These are phyloP conservation scores for Taphrina flavorubra DNA, from an alignment of 1,139 yeast genomes.

Conservation along the genomic window DNA sequence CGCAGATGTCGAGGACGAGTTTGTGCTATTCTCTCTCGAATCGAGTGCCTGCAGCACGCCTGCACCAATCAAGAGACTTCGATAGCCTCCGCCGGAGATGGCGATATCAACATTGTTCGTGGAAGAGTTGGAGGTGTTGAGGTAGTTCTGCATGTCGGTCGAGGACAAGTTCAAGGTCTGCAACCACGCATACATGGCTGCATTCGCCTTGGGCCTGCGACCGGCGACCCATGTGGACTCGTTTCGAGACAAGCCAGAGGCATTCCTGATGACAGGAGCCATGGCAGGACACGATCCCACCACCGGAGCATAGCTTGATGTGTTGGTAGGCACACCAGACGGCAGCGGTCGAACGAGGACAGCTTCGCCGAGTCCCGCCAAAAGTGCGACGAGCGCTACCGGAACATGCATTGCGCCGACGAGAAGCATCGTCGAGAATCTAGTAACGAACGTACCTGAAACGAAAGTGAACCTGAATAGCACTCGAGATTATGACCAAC, in stretches of 20 bases:
- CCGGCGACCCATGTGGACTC: slow-evolving; percentile 25
- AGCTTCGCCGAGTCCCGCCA: neutral
- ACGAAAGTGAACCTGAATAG: neutral
- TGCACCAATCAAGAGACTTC: slow-evolving; percentile 82
- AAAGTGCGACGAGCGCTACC: neutral
- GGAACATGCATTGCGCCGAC: neutral
- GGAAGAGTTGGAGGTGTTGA: slow-evolving; percentile 10
- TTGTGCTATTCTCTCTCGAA: slow-evolving; percentile 60
- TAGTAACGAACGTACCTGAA: neutral
- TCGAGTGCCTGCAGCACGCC: slow-evolving; percentile 79
- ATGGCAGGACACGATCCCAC: slow-evolving; percentile 24
- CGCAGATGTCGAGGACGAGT: slow-evolving; percentile 61
- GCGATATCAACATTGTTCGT: slow-evolving; percentile 61
- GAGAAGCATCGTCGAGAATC: neutral
- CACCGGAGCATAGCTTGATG: slow-evolving; percentile 28
- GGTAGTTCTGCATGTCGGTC: slow-evolving; percentile 9
- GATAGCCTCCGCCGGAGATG: slow-evolving; percentile 82
- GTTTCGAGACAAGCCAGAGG: slow-evolving; percentile 9
- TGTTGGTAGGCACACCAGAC: slow-evolving; percentile 4
- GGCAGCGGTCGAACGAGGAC: slow-evolving; percentile 21
- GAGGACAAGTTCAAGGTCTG: slow-evolving; percentile 23
- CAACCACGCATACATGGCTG: slow-evolving; percentile 28
- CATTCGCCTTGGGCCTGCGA: slow-evolving; percentile 14
- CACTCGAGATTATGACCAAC: no score
- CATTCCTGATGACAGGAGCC: slow-evolving; percentile 11